Evolutionary conservation across 306 rosid genomes (phyloP).

Genomic region (Quillaja saponaria): DNA sequence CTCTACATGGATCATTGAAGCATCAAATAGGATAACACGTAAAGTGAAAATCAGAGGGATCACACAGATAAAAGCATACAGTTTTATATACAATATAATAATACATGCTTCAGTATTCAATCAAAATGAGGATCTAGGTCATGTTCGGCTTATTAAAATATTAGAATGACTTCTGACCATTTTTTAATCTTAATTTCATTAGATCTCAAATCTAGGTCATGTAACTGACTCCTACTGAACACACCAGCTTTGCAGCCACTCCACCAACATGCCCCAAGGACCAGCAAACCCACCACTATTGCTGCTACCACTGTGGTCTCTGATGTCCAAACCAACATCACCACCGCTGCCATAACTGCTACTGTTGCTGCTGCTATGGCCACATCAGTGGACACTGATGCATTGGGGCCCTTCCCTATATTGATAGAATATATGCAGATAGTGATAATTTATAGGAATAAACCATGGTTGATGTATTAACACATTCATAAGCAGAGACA

Average conservation of each 20-base stretch:
- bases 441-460: constrained; percentile 44
- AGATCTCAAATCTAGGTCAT: constrained; percentile 57
- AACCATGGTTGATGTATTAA: constrained; percentile 32
- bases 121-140: not conserved
- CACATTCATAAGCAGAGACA: constrained; percentile 32
- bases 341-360: constrained; percentile 73
- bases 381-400: constrained; percentile 75
- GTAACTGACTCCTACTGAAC: constrained; percentile 54
- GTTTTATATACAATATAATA: too few species aligned
- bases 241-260: constrained; percentile 60
- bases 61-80: too few species aligned
- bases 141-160: constrained; percentile 19
- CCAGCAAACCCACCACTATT: constrained; percentile 71
- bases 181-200: constrained; percentile 35
- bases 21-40: too few species aligned
- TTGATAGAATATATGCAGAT: constrained; percentile 67
- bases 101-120: too few species aligned
- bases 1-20: too few species aligned
- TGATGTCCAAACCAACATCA: constrained; percentile 65
- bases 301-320: constrained; percentile 62
- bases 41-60: too few species aligned
- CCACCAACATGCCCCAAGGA: constrained; percentile 78
- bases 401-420: constrained; percentile 76
- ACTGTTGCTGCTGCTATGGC: constrained; percentile 73
- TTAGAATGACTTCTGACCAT: constrained; percentile 24